These are phyloP conservation scores for Gossypium aridum DNA, from an alignment of 441 rosid genomes.

Conservation along the genomic window DNA sequence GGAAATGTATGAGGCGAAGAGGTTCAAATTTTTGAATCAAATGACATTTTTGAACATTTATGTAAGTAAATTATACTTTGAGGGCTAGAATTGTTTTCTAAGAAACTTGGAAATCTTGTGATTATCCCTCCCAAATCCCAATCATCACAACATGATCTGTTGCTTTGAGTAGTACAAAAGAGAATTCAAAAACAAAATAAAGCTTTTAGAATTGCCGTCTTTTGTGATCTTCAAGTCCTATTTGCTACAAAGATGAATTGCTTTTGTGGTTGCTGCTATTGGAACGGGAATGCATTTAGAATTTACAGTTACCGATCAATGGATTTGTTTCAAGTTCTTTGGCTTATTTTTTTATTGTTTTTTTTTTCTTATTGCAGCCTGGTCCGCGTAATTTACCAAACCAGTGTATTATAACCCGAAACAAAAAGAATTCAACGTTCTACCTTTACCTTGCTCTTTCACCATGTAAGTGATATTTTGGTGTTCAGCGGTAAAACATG, in stretches of 20 bases:
- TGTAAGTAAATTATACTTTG: not conserved
- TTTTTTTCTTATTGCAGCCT: constrained; percentile 46
- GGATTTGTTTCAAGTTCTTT: not conserved
- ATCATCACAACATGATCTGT: not conserved
- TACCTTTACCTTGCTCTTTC: constrained; percentile 67
- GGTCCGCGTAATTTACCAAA: constrained; percentile 68
- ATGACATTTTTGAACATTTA: not conserved
- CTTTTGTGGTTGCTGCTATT: not conserved
- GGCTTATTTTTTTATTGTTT: not conserved
- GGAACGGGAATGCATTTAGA: not conserved
- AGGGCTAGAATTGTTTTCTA: not conserved
- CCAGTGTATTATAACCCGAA: constrained; percentile 73
- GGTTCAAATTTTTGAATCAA: not conserved
- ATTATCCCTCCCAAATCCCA: not conserved
- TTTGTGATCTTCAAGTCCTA: not conserved
- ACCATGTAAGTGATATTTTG: constrained; percentile 54
- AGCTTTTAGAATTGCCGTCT: not conserved
- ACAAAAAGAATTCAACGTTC: constrained; percentile 71
- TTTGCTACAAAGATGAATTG: not conserved
- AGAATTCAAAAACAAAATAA: not conserved
- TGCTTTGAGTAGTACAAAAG: not conserved
- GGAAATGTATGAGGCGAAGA: not conserved
- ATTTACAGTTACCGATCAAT: not conserved
- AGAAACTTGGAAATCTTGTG: not conserved
- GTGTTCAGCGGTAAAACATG: not conserved